Evolutionary conservation across 2,329 filamentous ascomycete species (phyloP).

Genomic region (Bretziella fagacearum): DNA sequence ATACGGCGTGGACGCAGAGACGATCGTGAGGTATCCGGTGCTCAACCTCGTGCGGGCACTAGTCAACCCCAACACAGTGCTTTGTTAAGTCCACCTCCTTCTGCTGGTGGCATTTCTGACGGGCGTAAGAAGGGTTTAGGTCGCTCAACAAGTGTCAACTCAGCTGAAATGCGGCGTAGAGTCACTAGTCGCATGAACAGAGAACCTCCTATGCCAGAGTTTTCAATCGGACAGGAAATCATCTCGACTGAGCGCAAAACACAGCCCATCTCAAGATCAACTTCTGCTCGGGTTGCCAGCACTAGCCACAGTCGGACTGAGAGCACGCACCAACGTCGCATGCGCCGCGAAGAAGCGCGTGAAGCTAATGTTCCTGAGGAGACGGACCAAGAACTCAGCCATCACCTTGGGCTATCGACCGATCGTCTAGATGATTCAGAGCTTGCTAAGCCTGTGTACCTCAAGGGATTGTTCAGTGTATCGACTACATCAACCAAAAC

Average conservation of each 20-base stretch:
- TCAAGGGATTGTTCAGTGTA: constrained; percentile 94
- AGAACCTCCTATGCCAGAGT: constrained; percentile 40
- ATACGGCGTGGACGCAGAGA: constrained; percentile 46
- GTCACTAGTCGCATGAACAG: constrained; percentile 31
- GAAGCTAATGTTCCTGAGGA: constrained; percentile 78
- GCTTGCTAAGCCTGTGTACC: constrained; percentile 79
- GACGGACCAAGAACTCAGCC: constrained; percentile 55
- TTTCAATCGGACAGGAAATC: constrained; percentile 37
- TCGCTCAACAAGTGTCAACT: constrained; percentile 82
- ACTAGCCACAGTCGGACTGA: constrained; percentile 77
- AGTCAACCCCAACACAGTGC: constrained; percentile 61
- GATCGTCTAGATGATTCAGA: constrained; percentile 52
- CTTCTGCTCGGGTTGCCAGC: constrained; percentile 64
- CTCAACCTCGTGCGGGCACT: constrained; percentile 36
- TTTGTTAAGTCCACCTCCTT: constrained; percentile 55
- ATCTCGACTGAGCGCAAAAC: constrained; percentile 34
- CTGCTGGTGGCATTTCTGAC: constrained; percentile 37
- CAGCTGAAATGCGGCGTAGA: constrained; percentile 60
- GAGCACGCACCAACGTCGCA: constrained; percentile 75
- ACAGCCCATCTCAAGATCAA: constrained; percentile 36
- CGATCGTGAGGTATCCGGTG: constrained; percentile 31
- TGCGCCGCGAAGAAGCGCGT: constrained; percentile 47
- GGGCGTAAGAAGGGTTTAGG: constrained; percentile 55
- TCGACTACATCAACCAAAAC: constrained; percentile 91
- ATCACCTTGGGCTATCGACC: constrained; percentile 38